A percentile compares a stretch with the other conserved stretches of the same genome.
Evolutionary conservation across 345 rosid species (phyloP).

Genomic region (Barbarea vulgaris): DNA sequence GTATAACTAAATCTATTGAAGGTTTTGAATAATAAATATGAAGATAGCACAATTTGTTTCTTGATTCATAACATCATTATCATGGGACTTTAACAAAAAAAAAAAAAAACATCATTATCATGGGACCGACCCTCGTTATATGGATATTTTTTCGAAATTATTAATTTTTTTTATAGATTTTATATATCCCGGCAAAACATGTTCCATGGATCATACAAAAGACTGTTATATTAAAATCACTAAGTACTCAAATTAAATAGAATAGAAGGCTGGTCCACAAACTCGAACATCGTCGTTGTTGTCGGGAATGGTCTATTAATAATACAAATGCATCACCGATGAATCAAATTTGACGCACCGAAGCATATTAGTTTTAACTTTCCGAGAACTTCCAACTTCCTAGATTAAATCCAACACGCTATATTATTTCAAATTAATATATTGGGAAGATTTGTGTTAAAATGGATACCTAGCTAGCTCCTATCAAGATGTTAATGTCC

Average conservation of each 20-base stretch:
- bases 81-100: no score
- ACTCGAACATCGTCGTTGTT: constrained; percentile 16
- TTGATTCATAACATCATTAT: neutral
- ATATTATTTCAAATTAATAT: neutral
- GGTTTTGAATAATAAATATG: neutral
- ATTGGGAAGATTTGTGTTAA: neutral
- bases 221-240: neutral
- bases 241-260: neutral
- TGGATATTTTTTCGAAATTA: neutral
- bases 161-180: neutral
- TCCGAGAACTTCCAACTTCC: neutral
- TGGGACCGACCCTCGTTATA: neutral
- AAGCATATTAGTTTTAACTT: neutral
- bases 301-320: constrained; percentile 24
- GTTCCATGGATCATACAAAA: neutral
- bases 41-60: neutral
- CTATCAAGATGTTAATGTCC: constrained; percentile 24
- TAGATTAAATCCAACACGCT: constrained; percentile 18
- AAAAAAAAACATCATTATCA: neutral
- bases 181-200: neutral
- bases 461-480: constrained; percentile 25
- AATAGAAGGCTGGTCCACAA: constrained; percentile 24
- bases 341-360: constrained; percentile 1
- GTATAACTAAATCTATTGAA: no score
- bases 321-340: neutral